Percentiles rank a stretch among this genome's conserved stretches.
Conservation (phyloP, 1,284 basidiomycete species). For the Ganoderma lingzhi region DNA sequence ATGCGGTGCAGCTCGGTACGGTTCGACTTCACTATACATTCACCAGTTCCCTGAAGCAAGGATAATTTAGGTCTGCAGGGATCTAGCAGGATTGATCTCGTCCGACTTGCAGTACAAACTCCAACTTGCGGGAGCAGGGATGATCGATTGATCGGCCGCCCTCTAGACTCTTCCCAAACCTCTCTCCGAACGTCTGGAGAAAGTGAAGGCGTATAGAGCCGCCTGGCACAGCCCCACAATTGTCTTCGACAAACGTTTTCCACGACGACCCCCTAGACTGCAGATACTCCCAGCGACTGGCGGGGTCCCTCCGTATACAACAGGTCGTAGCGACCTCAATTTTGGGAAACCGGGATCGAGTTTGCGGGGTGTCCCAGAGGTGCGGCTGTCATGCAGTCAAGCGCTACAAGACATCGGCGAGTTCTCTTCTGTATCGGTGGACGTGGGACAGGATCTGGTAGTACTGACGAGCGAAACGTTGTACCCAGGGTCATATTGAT, state of each 20-base stretch:
- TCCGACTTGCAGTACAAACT: not conserved
- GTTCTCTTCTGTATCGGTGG: no score
- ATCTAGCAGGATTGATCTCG: not conserved
- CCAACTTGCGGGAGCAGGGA: not conserved
- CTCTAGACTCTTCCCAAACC: not conserved
- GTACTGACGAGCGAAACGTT: no score
- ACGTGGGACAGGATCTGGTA: no score
- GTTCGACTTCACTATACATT: not conserved
- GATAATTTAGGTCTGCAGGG: not conserved
- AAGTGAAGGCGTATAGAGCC: not conserved
- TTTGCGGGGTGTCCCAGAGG: not conserved
- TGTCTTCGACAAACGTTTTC: conserved; percentile 2
- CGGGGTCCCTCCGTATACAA: not conserved
- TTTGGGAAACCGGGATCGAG: not conserved
- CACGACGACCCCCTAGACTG: not conserved
- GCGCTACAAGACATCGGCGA: no score
- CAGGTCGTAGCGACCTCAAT: not conserved
- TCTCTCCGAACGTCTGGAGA: not conserved
- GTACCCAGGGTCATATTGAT: no score
- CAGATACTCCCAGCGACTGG: not conserved
- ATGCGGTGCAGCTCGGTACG: not conserved
- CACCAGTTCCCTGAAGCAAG: not conserved
- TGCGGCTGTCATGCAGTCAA: not conserved
- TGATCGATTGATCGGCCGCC: not conserved
- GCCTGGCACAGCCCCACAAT: not conserved